A percentile compares a stretch with the other conserved stretches of the same genome.
Conservation (phyloP, 2,329 filamentous ascomycete species). For the Xylariaceae sp. region DNA sequence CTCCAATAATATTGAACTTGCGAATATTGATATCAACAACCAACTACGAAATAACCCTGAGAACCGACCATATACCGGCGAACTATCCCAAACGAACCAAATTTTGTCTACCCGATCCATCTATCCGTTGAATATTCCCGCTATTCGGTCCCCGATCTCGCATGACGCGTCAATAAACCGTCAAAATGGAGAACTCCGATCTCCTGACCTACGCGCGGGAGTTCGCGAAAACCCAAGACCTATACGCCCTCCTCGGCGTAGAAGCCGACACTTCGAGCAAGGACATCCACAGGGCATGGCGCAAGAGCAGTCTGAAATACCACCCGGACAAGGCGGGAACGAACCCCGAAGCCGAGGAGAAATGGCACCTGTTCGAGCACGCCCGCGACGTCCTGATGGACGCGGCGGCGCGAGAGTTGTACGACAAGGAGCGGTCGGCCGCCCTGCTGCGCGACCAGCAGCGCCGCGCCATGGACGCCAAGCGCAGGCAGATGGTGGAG, state of each 20-base stretch:
- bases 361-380: slow-evolving; percentile 83
- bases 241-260: slow-evolving; percentile 76
- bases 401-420: slow-evolving; percentile 69
- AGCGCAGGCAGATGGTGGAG: slow-evolving; percentile 77
- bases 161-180: not conserved
- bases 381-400: slow-evolving; percentile 84
- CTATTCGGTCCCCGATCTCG: not conserved
- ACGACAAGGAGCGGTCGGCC: slow-evolving; percentile 77
- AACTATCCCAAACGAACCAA: not conserved
- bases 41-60: not conserved
- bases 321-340: slow-evolving; percentile 89
- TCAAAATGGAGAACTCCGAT: slow-evolving; percentile 44
- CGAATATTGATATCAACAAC: not conserved
- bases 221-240: slow-evolving; percentile 68
- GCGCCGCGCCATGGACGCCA: slow-evolving; percentile 72
- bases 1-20: not conserved
- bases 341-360: slow-evolving; percentile 69
- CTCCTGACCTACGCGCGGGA: slow-evolving; percentile 58
- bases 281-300: slow-evolving; percentile 81
- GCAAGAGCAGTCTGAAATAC: slow-evolving; percentile 80
- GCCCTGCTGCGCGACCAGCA: slow-evolving; percentile 70
- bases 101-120: not conserved
- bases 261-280: slow-evolving; percentile 64
- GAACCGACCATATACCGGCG: not conserved
- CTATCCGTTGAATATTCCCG: not conserved